phyloP scores from a whole-genome alignment of 2,329 filamentous ascomycete genomes.

The Blastomyces silverae region DNA sequence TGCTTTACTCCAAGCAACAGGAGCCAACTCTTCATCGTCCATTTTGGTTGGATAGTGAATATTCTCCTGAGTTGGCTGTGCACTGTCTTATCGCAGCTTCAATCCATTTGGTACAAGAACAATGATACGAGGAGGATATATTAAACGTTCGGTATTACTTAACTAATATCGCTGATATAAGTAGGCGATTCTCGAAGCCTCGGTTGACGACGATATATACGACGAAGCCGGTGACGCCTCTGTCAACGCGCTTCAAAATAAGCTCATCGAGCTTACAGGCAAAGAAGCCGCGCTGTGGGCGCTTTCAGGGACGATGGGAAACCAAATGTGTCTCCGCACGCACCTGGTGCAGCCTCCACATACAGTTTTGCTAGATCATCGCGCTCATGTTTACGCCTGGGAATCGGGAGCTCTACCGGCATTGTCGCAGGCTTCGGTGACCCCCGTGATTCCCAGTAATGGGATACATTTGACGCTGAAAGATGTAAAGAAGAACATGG shows the following conservation, averaged over 20 bases:
- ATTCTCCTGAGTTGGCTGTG: not conserved
- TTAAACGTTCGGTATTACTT: constrained; percentile 1
- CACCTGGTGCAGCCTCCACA: constrained; percentile 33
- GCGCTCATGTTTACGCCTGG: constrained; percentile 31
- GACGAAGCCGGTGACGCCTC: constrained; percentile 28
- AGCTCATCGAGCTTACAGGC: constrained; percentile 30
- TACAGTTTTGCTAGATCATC: constrained; percentile 31
- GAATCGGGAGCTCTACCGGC: constrained; percentile 30
- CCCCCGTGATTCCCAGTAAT: constrained; percentile 29
- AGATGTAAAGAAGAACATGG: constrained; percentile 30
- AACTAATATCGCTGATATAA: not conserved
- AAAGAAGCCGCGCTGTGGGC: constrained; percentile 32
- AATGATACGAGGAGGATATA: not conserved
- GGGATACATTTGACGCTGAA: constrained; percentile 32
- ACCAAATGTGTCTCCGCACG: constrained; percentile 33
- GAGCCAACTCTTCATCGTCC: too few relatives aligned
- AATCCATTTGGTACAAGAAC: not conserved
- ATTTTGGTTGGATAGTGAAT: not conserved
- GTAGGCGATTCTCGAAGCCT: constrained; percentile 29
- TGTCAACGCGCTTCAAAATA: constrained; percentile 29
- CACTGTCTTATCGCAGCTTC: not conserved
- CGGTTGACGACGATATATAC: constrained; percentile 34
- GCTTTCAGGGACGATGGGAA: constrained; percentile 38
- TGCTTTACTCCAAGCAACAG: not conserved
- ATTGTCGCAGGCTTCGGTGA: constrained; percentile 31